Conservation (phyloP, 345 rosid genomes). For the Rhodomyrtus tomentosa region DNA sequence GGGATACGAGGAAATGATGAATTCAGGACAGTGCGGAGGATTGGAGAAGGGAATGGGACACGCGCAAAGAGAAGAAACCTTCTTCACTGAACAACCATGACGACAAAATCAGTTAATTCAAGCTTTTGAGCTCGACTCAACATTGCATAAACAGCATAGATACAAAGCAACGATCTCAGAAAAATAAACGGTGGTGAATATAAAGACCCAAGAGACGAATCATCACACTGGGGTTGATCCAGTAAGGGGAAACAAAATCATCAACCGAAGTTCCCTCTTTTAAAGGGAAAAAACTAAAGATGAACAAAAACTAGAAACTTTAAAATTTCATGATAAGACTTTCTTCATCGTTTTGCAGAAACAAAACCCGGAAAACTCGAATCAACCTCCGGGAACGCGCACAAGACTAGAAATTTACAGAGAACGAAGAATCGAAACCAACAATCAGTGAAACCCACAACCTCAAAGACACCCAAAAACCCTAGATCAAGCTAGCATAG, state of each 20-base stretch:
- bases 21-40: background rate
- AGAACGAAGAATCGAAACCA: background rate
- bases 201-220: background rate
- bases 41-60: conserved; percentile 98
- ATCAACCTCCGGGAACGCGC: background rate
- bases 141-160: background rate
- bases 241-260: background rate
- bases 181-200: background rate
- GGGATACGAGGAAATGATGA: background rate
- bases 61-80: conserved; percentile 54
- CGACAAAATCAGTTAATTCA: background rate
- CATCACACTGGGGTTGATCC: background rate
- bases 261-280: background rate
- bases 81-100: conserved; percentile 1
- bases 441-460: background rate
- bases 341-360: background rate
- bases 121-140: background rate
- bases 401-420: background rate
- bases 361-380: background rate
- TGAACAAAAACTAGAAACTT: background rate
- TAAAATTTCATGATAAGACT: background rate
- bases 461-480: background rate
- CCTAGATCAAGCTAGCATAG: background rate
- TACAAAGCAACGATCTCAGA: background rate
- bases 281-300: background rate